Evolutionary conservation across 2,329 filamentous ascomycete genomes (phyloP).

Genomic region (Fusarium mexicanum): DNA sequence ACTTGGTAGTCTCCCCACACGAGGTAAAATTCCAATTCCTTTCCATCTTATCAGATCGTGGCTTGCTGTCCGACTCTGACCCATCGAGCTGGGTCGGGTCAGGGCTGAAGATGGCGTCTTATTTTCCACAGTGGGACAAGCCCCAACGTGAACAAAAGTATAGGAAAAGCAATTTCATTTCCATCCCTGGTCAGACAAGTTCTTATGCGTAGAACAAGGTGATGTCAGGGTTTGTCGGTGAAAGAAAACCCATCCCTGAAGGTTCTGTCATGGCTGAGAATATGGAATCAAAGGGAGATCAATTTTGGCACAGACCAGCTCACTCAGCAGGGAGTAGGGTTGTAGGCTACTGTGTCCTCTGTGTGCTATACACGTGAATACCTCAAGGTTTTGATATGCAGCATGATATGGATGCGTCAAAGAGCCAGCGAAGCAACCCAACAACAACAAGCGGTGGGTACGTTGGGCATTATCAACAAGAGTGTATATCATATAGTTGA

Average conservation of each 20-base stretch:
- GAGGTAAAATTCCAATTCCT: conserved; percentile 23
- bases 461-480: not conserved
- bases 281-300: conserved; percentile 15
- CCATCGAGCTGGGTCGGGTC: conserved; percentile 33
- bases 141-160: not conserved
- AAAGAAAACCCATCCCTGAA: conserved; percentile 20
- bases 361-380: not conserved
- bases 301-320: conserved; percentile 19
- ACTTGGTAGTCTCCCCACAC: conserved; percentile 34
- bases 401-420: conserved; percentile 2
- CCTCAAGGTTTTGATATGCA: not conserved
- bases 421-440: conserved; percentile 6
- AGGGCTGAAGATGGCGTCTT: conserved; percentile 17
- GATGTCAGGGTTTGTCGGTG: conserved; percentile 27
- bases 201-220: not conserved
- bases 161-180: conserved; percentile 15
- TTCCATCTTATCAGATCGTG: conserved; percentile 45
- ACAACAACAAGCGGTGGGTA: conserved; percentile 8
- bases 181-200: conserved; percentile 5
- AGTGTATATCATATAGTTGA: not conserved
- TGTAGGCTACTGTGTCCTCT: conserved; percentile 16
- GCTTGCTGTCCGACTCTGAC: conserved; percentile 21
- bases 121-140: conserved; percentile 7
- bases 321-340: conserved; percentile 8
- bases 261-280: not conserved